phyloP scores from a whole-genome alignment of 768 basidiomycete species.

The Russula virescens region DNA sequence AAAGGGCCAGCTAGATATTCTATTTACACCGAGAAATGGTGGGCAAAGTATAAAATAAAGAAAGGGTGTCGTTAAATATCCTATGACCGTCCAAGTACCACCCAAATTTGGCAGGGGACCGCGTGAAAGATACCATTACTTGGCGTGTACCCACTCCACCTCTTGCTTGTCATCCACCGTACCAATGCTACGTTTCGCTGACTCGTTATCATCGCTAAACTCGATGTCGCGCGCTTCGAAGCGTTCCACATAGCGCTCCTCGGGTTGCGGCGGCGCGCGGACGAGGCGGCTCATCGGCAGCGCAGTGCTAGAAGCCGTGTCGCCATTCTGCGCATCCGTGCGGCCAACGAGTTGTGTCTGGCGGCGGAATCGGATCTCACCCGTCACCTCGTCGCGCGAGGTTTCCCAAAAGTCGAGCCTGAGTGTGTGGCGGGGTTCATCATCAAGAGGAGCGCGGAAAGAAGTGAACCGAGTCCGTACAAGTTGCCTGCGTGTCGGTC shows the following conservation, averaged over 20 bases:
- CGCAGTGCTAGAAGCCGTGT: slow-evolving; percentile 9
- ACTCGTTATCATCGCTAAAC: slow-evolving; percentile 14
- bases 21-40: neutral
- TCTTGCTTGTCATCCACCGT: neutral
- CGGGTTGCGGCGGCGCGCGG: slow-evolving; percentile 3
- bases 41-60: neutral
- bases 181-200: neutral
- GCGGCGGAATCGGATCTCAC: slow-evolving; percentile 23
- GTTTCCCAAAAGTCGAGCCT: slow-evolving; percentile 24
- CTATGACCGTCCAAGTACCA: too few relatives aligned
- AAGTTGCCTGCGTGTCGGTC: slow-evolving; percentile 17
- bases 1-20: neutral
- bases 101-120: too few relatives aligned
- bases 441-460: too few relatives aligned
- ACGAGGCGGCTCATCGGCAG: slow-evolving; percentile 19
- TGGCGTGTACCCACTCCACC: slow-evolving; percentile 7
- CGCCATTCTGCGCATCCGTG: neutral
- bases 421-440: neutral
- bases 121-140: neutral
- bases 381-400: slow-evolving; percentile 19
- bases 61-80: neutral
- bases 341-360: slow-evolving; percentile 16
- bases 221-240: slow-evolving; percentile 22
- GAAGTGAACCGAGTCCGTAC: neutral
- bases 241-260: slow-evolving; percentile 19